Conservation (phyloP, 2,329 filamentous ascomycete genomes). For the Talaromyces sp. region DNA sequence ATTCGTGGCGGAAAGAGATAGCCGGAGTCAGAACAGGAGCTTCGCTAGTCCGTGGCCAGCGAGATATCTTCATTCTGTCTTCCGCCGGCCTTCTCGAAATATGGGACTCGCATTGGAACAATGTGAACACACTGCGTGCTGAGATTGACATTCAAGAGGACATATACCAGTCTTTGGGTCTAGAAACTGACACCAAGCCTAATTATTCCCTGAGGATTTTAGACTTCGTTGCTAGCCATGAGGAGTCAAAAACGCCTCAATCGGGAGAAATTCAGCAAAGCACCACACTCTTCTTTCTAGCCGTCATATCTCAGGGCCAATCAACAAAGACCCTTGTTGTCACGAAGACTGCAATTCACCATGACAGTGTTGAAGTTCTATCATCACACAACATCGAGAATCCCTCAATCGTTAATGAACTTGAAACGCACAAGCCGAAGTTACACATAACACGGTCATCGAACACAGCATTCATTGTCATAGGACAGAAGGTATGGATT, state of each 20-base stretch:
- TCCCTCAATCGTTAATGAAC: conserved; percentile 51
- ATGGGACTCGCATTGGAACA: conserved; percentile 86
- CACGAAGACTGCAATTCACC: conserved; percentile 62
- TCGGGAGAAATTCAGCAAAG: conserved; percentile 30
- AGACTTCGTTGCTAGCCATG: conserved; percentile 64
- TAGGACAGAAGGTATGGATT: conserved; percentile 71
- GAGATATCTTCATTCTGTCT: conserved; percentile 75
- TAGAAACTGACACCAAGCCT: conserved; percentile 42
- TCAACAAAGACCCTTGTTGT: conserved; percentile 62
- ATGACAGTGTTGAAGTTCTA: conserved; percentile 51
- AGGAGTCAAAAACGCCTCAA: conserved; percentile 25
- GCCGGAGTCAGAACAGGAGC: conserved; percentile 72
- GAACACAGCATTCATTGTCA: conserved; percentile 75
- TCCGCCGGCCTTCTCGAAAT: conserved; percentile 71
- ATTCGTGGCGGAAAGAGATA: conserved; percentile 68
- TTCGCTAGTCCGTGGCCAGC: conserved; percentile 69
- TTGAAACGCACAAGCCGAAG: conserved; percentile 49
- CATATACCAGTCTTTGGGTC: conserved; percentile 4
- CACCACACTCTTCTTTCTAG: conserved; percentile 55
- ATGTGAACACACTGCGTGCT: conserved; percentile 68
- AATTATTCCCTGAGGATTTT: conserved; percentile 61
- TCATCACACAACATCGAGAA: conserved; percentile 64
- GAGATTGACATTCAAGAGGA: conserved; percentile 66
- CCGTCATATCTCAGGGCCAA: conserved; percentile 32
- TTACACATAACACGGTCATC: conserved; percentile 73